Evolutionary conservation across 2,329 filamentous ascomycete species (phyloP), one percentile per base, ranked within the genome.

Genomic region (Cladosporium colombiae): DNA sequence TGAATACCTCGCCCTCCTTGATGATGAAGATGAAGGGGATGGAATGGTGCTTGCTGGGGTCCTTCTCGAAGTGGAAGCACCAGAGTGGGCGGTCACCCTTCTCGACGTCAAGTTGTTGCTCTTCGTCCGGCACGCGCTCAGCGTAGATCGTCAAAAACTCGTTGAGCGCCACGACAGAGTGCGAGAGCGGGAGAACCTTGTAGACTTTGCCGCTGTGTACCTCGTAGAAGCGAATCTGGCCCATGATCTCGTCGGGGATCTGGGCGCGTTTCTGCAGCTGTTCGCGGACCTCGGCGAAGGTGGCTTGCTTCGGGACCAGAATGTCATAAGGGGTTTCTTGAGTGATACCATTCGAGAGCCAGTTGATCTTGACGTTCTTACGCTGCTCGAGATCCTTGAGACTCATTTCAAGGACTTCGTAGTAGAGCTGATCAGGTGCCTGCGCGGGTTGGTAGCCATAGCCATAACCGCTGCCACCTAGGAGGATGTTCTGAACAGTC

Each of bases 391-490:
- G 84, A 78, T 99, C 96, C 27, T 91, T 91, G 56, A 99, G 81
- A 73, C 92, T 97, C 83, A 97, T 96, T 69, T 99, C 95, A 49
- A 99, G 81, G 31, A 98, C 87, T 77, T 99, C 95, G 75, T 93
- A 99, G 77, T 89, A 98, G 62, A 99, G 83, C 0, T 90, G 87
- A 78, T 98, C 94, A 16, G 72, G 68, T 25, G 73, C 70, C 23
- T 85, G 80, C 35, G 85, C 88, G 65, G 81, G 77, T 67, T 86
- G 85, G 70, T 88, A 91, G 60, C 89, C 85, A 70, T 92, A 90
- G 13, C 85, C 85, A 62, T 91, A 91, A 62, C 89, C 87, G 13
- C 91, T 89, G n/a, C 68, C 68, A 31, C 74, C 74, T 68, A 87
- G 89, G 18, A 99, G 84, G 53, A 98, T 96, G 68, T 87, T 88